Evolutionary conservation across 2,329 filamentous ascomycete species (phyloP), one percentile per base, ranked within the genome.

Genomic region (Penicillium sp.): DNA sequence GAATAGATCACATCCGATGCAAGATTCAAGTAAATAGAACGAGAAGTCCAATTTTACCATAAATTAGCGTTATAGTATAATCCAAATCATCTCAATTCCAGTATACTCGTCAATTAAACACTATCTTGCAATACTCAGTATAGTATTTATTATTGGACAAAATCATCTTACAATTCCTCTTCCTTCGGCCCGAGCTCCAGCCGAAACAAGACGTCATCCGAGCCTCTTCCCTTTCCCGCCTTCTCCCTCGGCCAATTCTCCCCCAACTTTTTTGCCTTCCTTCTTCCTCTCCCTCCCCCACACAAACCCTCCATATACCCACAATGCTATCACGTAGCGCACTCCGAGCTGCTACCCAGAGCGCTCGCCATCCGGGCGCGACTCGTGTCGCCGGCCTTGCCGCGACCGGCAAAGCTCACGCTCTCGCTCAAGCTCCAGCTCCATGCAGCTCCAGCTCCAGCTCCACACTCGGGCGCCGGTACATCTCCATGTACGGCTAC

Each of bases 401-500:
- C 45, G 51, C 58, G 40, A n/a, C 62, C 17, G 38, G 58, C 53
- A 63, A 44, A 42, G 53, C 38, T 45, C 53, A 5, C n/a, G 37
- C 53, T 55, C 28, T 6, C 4, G 7, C 28, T 28, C 28, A 44
- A 42, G 53, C 38, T 44, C 22, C 60, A 64, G 58, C 61, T 60
- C 63, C 58, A 56, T 62, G 59, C 37, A 61, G 61, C 38, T 60
- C 54, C 44, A 63, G 61, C 38, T n/a, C n/a, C n/a, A n/a, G n/a
- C n/a, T 60, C 58, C 53, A 54, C 61, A 50, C 56, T 56, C 58
- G 67, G 65, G 55, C 72, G 73, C 60, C 74, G 81, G 58, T 73
- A 71, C 61, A 76, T 83, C 53, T 80, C 81, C 40, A 77, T 78
- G 24, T 83, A 83, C 58, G 81, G 81, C 53, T 83, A 83, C 67